phyloP scores from a whole-genome alignment of 2,329 filamentous ascomycete species.

The Mycosphaerelloides madeirae region DNA sequence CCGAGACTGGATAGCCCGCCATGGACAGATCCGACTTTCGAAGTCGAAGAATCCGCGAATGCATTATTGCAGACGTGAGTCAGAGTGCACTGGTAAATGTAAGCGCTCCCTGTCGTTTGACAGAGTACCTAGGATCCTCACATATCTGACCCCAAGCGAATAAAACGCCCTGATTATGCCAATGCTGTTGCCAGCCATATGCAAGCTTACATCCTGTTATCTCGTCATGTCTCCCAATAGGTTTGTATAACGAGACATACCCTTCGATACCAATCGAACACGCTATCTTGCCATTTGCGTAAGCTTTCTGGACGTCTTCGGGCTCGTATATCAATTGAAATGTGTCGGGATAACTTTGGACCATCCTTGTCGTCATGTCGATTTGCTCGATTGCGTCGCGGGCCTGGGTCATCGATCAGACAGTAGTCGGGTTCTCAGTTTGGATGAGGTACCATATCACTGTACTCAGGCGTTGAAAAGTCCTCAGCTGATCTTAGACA shows the following conservation, averaged over 20 bases:
- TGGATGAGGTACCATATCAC: conserved; percentile 16
- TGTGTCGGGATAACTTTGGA: conserved; percentile 30
- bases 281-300: conserved; percentile 32
- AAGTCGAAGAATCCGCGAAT: conserved; percentile 17
- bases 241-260: neutral
- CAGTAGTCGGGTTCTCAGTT: neutral
- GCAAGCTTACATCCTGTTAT: neutral
- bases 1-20: conserved; percentile 25
- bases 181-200: conserved; percentile 31
- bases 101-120: neutral
- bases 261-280: conserved; percentile 39
- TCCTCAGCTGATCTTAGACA: conserved; percentile 25
- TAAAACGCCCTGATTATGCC: conserved; percentile 35
- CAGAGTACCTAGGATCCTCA: conserved; percentile 19
- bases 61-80: conserved; percentile 23
- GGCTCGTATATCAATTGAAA: conserved; percentile 26
- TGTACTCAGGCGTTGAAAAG: conserved; percentile 22
- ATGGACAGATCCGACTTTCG: conserved; percentile 14
- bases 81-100: conserved; percentile 10
- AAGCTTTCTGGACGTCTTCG: conserved; percentile 28
- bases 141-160: conserved; percentile 37
- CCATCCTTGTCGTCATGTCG: conserved; percentile 25
- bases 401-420: neutral
- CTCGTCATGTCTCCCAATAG: neutral
- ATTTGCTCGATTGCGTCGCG: conserved; percentile 24